These are phyloP conservation scores for Penicillium ucsense DNA, from an alignment of 495 filamentous ascomycete genomes.

Conservation along the genomic window DNA sequence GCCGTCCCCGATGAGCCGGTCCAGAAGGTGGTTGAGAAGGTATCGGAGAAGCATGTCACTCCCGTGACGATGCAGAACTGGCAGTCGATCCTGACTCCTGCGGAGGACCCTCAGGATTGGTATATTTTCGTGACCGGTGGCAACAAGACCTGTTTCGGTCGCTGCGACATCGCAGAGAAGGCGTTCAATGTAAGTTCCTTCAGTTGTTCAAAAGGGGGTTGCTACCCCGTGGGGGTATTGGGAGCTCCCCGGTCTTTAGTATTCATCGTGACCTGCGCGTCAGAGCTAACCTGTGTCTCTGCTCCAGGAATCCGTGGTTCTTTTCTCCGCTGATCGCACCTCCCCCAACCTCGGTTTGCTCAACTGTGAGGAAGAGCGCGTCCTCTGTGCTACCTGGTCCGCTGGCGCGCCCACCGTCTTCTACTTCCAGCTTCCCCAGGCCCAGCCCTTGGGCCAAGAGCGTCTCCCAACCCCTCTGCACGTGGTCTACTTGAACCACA, in stretches of 20 bases:
- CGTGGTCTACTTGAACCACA: slow-evolving; percentile 53
- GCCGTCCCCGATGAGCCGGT: slow-evolving; percentile 39
- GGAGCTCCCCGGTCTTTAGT: neutral
- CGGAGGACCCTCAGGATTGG: slow-evolving; percentile 64
- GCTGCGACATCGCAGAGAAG: slow-evolving; percentile 42
- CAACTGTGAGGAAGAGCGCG: slow-evolving; percentile 68
- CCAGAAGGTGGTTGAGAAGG: slow-evolving; percentile 43
- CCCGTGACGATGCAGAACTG: slow-evolving; percentile 65
- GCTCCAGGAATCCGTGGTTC: slow-evolving; percentile 50
- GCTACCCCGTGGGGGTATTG: no score
- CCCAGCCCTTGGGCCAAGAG: slow-evolving; percentile 29
- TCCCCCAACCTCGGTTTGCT: slow-evolving; percentile 62
- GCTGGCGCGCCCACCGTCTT: slow-evolving; percentile 60
- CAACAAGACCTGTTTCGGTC: slow-evolving; percentile 78
- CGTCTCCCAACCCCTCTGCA: slow-evolving; percentile 39
- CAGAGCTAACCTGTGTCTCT: neutral
- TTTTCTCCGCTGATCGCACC: slow-evolving; percentile 55
- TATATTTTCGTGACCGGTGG: slow-evolving; percentile 71
- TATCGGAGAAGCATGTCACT: slow-evolving; percentile 45
- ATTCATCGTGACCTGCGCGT: neutral
- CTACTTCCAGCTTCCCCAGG: slow-evolving; percentile 62
- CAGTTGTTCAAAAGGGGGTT: no score
- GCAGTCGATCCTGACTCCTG: slow-evolving; percentile 55
- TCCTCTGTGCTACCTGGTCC: slow-evolving; percentile 79
- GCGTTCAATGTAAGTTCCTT: slow-evolving; percentile 44